phyloP scores from a whole-genome alignment of 2,329 filamentous ascomycete species.

The Drechslera avenae region DNA sequence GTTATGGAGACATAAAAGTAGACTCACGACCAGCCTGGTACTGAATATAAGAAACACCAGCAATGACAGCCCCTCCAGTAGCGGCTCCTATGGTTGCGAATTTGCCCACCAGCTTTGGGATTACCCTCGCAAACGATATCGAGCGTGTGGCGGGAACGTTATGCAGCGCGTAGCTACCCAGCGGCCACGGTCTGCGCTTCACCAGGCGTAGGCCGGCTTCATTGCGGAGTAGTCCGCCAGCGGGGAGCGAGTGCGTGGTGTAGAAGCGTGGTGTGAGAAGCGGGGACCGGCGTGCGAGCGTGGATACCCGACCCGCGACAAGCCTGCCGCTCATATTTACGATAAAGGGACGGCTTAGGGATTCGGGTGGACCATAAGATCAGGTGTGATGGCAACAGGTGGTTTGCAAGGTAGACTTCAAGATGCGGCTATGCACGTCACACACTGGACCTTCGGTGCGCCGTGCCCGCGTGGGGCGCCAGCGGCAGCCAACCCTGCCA shows the following conservation, averaged over 20 bases:
- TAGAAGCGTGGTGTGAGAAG: conserved; percentile 62
- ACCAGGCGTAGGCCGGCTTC: conserved; percentile 43
- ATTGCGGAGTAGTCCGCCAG: conserved; percentile 47
- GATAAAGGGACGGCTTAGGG: conserved; percentile 11
- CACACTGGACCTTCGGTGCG: conserved; percentile 20
- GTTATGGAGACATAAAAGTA: neutral
- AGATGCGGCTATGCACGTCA: conserved; percentile 24
- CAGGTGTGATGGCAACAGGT: conserved; percentile 1
- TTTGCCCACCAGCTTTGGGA: conserved; percentile 91
- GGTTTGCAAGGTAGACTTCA: conserved; percentile 6
- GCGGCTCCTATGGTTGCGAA: conserved; percentile 86
- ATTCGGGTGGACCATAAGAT: conserved; percentile 26
- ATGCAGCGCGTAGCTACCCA: conserved; percentile 78
- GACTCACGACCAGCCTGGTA: conserved; percentile 88
- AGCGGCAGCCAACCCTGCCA: neutral
- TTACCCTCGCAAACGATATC: conserved; percentile 68
- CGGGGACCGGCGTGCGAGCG: conserved; percentile 67
- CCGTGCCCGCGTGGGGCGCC: conserved; percentile 15
- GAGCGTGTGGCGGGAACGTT: conserved; percentile 70
- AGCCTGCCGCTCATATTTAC: conserved; percentile 72
- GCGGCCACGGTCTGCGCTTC: conserved; percentile 71
- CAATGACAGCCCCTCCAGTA: conserved; percentile 86
- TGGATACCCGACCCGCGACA: conserved; percentile 73
- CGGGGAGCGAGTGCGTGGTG: conserved; percentile 39
- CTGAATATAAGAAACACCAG: conserved; percentile 87